Evolutionary conservation across 1,284 basidiomycete genomes (phyloP).

Genomic region (Cutaneotrichosporon sp.): DNA sequence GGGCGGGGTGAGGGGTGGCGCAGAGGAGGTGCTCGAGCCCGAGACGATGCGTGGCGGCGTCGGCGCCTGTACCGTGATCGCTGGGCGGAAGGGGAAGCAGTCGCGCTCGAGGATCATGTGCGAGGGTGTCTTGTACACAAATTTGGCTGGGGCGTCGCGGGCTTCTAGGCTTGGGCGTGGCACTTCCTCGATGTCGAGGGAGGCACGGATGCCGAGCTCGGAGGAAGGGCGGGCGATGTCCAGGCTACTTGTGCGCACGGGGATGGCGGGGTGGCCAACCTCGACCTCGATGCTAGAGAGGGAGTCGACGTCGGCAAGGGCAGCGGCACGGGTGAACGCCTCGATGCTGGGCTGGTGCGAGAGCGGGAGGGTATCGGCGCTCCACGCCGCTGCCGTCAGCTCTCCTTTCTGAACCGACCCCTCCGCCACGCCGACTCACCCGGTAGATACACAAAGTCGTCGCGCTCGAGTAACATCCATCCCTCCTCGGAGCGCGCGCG

Average conservation of each 20-base stretch:
- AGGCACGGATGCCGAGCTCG: not conserved
- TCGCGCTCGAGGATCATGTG: not conserved
- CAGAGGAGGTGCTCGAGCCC: not conserved
- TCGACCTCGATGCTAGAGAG: not conserved
- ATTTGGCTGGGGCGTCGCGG: not conserved
- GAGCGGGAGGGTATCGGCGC: not conserved
- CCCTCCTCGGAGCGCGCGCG: constrained; percentile 1
- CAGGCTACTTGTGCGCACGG: not conserved
- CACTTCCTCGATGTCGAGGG: not conserved
- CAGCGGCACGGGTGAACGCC: not conserved
- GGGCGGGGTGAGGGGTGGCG: not conserved
- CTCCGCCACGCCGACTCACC: not conserved
- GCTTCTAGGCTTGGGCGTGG: too few species aligned
- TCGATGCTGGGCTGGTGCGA: not conserved
- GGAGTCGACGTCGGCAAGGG: not conserved
- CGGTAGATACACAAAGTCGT: not conserved
- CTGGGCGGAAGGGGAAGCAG: not conserved
- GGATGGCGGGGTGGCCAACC: not conserved
- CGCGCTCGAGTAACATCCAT: constrained; percentile 5
- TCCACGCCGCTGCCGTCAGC: not conserved
- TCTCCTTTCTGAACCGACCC: not conserved
- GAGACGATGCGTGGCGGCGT: not conserved
- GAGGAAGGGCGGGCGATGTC: not conserved
- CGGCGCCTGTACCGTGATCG: not conserved
- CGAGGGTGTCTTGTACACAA: constrained; percentile 4